phyloP scores from a whole-genome alignment of 345 rosid genomes.

The Bretschneidera sinensis region DNA sequence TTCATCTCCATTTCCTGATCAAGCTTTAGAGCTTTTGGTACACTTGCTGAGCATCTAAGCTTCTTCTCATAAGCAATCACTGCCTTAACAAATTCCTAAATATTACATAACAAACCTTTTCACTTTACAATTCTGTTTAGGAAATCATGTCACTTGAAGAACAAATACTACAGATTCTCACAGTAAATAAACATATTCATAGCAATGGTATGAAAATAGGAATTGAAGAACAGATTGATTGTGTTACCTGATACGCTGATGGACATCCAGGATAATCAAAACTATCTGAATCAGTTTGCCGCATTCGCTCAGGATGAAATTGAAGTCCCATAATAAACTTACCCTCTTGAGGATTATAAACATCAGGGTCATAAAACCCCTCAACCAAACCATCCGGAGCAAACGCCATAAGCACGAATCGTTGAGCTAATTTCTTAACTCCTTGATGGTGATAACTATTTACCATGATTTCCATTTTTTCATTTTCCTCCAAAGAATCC shows the following conservation, averaged over 20 bases:
- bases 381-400: conserved; percentile 63
- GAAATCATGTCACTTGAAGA: background rate
- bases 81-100: conserved; percentile 57
- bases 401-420: conserved; percentile 61
- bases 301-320: conserved; percentile 73
- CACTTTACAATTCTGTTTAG: background rate
- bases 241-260: conserved; percentile 40
- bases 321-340: conserved; percentile 60
- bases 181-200: background rate
- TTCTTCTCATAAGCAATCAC: conserved; percentile 42
- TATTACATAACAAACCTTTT: background rate
- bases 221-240: background rate
- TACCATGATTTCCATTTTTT: conserved; percentile 48
- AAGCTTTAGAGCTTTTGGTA: conserved; percentile 20
- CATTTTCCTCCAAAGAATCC: conserved; percentile 26
- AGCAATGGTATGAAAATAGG: background rate
- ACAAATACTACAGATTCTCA: background rate
- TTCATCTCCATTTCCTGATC: conserved; percentile 32
- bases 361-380: conserved; percentile 67
- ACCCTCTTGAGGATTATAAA: conserved; percentile 53
- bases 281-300: conserved; percentile 34
- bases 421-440: conserved; percentile 45
- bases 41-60: conserved; percentile 11
- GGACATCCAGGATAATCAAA: conserved; percentile 59
- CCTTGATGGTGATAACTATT: conserved; percentile 72